These are phyloP conservation scores for Cladosporium colombiae DNA, from an alignment of 2,329 filamentous ascomycete genomes.

Conservation along the genomic window DNA sequence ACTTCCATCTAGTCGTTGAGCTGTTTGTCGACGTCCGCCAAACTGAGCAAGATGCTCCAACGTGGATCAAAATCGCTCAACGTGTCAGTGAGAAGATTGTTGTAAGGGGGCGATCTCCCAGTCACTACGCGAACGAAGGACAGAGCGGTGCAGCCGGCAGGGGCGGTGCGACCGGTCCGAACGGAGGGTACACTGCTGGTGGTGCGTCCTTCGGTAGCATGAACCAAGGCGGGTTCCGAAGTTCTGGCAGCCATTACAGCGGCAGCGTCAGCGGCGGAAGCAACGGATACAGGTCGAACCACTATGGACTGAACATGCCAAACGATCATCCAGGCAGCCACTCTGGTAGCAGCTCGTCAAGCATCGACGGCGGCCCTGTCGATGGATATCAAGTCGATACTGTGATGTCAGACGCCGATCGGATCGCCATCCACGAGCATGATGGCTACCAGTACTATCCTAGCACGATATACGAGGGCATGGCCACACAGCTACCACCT, in stretches of 20 bases:
- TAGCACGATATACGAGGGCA: conserved; percentile 45
- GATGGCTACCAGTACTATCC: conserved; percentile 52
- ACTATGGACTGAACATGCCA: conserved; percentile 30
- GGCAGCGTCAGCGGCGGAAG: conserved; percentile 25
- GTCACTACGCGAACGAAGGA: conserved; percentile 57
- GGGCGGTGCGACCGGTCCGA: conserved; percentile 66
- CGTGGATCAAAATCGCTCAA: conserved; percentile 70
- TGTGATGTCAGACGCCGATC: conserved; percentile 44
- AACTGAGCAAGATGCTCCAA: conserved; percentile 46
- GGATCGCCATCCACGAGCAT: conserved; percentile 43
- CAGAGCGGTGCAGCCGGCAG: conserved; percentile 57
- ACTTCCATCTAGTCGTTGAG: conserved; percentile 87
- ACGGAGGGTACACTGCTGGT: conserved; percentile 42
- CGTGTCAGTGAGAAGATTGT: conserved; percentile 79
- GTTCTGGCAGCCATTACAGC: conserved; percentile 28
- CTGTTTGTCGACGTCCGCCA: conserved; percentile 69
- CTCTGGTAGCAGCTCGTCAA: conserved; percentile 47
- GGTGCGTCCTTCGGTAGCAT: conserved; percentile 32
- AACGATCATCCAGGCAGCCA: conserved; percentile 33
- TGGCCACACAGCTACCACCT: conserved; percentile 33
- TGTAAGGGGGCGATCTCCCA: conserved; percentile 79
- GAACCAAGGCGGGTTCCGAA: conserved; percentile 36
- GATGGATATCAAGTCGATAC: conserved; percentile 38
- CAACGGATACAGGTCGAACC: conserved; percentile 32
- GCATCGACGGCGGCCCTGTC: conserved; percentile 35